phyloP scores from a whole-genome alignment of 106 monocot species.

The Triglochin maritima region DNA sequence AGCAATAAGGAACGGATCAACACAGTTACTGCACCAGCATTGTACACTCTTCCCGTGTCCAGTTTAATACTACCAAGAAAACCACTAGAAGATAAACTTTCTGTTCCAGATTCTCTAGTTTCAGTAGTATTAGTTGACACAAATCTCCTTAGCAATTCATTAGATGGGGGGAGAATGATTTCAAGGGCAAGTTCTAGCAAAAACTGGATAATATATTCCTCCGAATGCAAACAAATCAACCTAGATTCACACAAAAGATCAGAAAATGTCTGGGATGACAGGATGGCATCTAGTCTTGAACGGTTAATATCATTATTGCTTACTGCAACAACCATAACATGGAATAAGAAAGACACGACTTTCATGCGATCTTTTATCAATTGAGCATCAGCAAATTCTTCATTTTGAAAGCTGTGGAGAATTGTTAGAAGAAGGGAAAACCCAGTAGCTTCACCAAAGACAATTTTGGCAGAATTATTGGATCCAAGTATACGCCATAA shows the following conservation, averaged over 20 bases:
- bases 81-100: slow-evolving; percentile 40
- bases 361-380: slow-evolving; percentile 40
- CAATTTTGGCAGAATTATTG: slow-evolving; percentile 68
- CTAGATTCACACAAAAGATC: slow-evolving; percentile 84
- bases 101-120: slow-evolving; percentile 23
- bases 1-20: slow-evolving; percentile 70
- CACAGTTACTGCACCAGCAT: slow-evolving; percentile 78
- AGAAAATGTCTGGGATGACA: slow-evolving; percentile 86
- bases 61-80: slow-evolving; percentile 31
- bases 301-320: slow-evolving; percentile 76
- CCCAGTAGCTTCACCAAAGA: slow-evolving; percentile 96
- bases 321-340: slow-evolving; percentile 77
- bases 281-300: slow-evolving; percentile 56
- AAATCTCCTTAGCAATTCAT: not conserved
- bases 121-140: no score
- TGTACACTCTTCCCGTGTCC: slow-evolving; percentile 57
- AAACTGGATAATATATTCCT: slow-evolving; percentile 76
- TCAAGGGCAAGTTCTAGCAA: slow-evolving; percentile 93
- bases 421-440: slow-evolving; percentile 91
- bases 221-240: slow-evolving; percentile 76
- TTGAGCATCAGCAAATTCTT: slow-evolving; percentile 21
- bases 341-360: slow-evolving; percentile 71
- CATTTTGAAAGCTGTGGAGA: slow-evolving; percentile 67
- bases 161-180: slow-evolving; percentile 73
- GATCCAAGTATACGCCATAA: slow-evolving; percentile 85